phyloP scores from a whole-genome alignment of 2,329 filamentous ascomycete genomes.

The Colletotrichum somersetense region DNA sequence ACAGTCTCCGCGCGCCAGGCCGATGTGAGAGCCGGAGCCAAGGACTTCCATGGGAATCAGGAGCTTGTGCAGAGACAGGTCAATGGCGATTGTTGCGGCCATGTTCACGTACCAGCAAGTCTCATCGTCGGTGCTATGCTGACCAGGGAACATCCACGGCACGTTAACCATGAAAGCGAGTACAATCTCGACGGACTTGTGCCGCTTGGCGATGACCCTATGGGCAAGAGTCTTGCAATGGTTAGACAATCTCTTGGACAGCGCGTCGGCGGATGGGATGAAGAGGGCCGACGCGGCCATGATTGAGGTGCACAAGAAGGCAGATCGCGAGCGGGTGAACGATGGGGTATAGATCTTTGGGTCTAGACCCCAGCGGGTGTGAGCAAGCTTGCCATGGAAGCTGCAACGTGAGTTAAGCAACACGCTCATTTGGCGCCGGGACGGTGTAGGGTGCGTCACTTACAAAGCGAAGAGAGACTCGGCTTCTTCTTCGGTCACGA shows the following conservation, averaged over 20 bases:
- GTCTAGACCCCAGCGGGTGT: constrained; percentile 81
- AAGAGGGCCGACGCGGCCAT: constrained; percentile 77
- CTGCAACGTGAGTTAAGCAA: constrained; percentile 52
- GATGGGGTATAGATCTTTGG: constrained; percentile 73
- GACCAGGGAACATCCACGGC: constrained; percentile 79
- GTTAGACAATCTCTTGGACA: constrained; percentile 74
- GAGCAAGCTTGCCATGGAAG: constrained; percentile 77
- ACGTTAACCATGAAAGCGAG: constrained; percentile 82
- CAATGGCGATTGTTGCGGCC: constrained; percentile 76
- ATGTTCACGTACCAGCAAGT: constrained; percentile 79
- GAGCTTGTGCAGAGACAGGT: constrained; percentile 78
- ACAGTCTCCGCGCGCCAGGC: constrained; percentile 73
- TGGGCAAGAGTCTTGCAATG: constrained; percentile 74
- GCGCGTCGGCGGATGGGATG: constrained; percentile 70
- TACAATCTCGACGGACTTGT: constrained; percentile 79
- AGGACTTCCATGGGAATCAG: constrained; percentile 66
- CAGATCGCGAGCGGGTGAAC: constrained; percentile 76
- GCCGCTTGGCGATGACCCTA: constrained; percentile 70
- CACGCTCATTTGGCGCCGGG: constrained; percentile 13
- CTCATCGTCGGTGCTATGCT: constrained; percentile 78
- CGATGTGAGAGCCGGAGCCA: constrained; percentile 59
- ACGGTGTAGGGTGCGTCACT: constrained; percentile 46
- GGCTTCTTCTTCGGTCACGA: constrained; percentile 76
- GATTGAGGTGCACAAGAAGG: constrained; percentile 79
- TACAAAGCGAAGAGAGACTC: constrained; percentile 75